phyloP scores from a whole-genome alignment of 2,329 filamentous ascomycete species.

The Domatiomyces globalis region DNA sequence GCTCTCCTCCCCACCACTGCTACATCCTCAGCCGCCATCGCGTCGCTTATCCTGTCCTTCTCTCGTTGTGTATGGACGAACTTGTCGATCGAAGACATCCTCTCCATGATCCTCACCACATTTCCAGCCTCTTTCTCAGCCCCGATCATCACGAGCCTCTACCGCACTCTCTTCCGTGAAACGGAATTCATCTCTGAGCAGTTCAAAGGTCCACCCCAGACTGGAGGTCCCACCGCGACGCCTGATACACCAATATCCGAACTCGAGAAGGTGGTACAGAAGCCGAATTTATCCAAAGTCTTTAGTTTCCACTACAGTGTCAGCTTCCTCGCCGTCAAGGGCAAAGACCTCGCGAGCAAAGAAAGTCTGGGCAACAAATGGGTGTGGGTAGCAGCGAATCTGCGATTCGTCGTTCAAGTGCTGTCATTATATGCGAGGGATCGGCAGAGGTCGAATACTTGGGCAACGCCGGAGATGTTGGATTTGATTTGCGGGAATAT shows the following conservation, averaged over 20 bases:
- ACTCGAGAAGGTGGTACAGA: conserved; percentile 58
- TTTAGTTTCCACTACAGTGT: conserved; percentile 29
- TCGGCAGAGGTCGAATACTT: conserved; percentile 7
- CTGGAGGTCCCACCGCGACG: not conserved
- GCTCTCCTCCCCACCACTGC: conserved; percentile 25
- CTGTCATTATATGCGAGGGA: conserved; percentile 11
- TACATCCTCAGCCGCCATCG: conserved; percentile 45
- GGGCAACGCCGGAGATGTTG: conserved; percentile 46
- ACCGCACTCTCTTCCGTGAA: conserved; percentile 54
- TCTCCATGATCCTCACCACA: conserved; percentile 48
- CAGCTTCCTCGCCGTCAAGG: conserved; percentile 2
- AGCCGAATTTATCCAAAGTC: conserved; percentile 57
- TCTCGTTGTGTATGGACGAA: conserved; percentile 35
- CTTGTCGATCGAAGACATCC: conserved; percentile 53
- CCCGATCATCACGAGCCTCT: conserved; percentile 48
- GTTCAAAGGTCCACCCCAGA: conserved; percentile 1
- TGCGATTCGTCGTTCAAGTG: conserved; percentile 11
- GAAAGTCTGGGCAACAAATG: conserved; percentile 10
- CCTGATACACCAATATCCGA: conserved; percentile 46
- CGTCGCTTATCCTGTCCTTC: conserved; percentile 44
- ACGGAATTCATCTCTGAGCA: conserved; percentile 57
- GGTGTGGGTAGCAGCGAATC: conserved; percentile 17
- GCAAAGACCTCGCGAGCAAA: conserved; percentile 1
- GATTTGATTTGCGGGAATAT: conserved; percentile 59
- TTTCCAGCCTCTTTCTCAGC: conserved; percentile 22